Evolutionary conservation across 495 filamentous ascomycete species (phyloP).

Genomic region (Cercophora samala): DNA sequence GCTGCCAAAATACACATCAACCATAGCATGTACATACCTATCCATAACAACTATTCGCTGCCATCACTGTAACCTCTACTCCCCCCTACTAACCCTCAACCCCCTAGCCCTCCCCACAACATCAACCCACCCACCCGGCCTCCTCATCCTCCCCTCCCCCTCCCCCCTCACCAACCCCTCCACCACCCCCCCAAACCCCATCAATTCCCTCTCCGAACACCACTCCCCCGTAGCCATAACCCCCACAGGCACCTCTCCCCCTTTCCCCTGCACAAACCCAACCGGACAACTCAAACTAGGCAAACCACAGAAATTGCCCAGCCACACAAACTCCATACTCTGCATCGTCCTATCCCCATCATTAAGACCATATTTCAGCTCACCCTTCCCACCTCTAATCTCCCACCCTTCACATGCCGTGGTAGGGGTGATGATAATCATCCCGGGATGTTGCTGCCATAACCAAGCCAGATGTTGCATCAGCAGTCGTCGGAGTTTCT

Average conservation of each 20-base stretch:
- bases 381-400: slow-evolving; percentile 44
- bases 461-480: slow-evolving; percentile 76
- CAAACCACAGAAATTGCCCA: slow-evolving; percentile 78
- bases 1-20: no score
- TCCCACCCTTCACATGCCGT: slow-evolving; percentile 69
- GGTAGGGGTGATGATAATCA: slow-evolving; percentile 75
- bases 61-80: neutral
- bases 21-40: no score
- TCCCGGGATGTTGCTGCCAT: slow-evolving; percentile 65
- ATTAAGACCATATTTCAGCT: slow-evolving; percentile 61
- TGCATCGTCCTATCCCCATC: slow-evolving; percentile 66
- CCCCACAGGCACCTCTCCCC: slow-evolving; percentile 63
- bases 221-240: slow-evolving; percentile 82
- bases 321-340: slow-evolving; percentile 81
- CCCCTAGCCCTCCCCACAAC: slow-evolving; percentile 25
- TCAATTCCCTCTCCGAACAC: slow-evolving; percentile 68
- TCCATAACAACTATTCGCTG: no score
- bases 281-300: slow-evolving; percentile 68
- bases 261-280: slow-evolving; percentile 53
- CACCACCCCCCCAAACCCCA: slow-evolving; percentile 64
- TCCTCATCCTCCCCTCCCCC: slow-evolving; percentile 19
- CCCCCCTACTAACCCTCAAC: neutral
- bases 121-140: slow-evolving; percentile 34
- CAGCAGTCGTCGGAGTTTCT: slow-evolving; percentile 67
- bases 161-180: slow-evolving; percentile 43